Evolutionary conservation across 2,329 filamentous ascomycete genomes (phyloP).

Genomic region (Colletotrichum filicis): DNA sequence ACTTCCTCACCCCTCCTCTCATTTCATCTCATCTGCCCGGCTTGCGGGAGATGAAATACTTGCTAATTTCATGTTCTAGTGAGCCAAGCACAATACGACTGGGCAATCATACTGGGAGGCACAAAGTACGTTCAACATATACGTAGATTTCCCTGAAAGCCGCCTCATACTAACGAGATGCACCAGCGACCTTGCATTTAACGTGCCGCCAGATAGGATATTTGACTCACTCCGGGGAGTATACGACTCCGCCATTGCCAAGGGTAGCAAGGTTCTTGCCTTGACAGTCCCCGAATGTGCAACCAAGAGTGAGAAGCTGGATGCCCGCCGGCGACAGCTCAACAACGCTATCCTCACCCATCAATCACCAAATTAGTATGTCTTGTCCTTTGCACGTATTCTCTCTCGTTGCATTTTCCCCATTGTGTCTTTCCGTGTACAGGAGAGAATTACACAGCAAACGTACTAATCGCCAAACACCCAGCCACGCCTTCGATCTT

Average conservation of each 20-base stretch:
- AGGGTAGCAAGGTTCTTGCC: constrained; percentile 67
- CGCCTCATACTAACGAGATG: not conserved
- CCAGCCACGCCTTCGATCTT: constrained; percentile 68
- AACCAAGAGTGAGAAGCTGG: constrained; percentile 41
- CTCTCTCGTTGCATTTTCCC: not conserved
- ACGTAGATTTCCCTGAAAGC: not conserved
- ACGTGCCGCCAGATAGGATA: constrained; percentile 52
- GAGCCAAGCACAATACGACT: constrained; percentile 57
- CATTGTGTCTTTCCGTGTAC: not conserved
- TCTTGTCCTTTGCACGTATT: constrained; percentile 22
- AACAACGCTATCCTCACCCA: constrained; percentile 65
- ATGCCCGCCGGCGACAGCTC: constrained; percentile 53
- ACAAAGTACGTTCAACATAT: constrained; percentile 63
- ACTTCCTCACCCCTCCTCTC: not conserved
- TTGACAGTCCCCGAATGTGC: constrained; percentile 70
- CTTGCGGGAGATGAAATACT: not conserved
- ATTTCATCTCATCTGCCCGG: not conserved
- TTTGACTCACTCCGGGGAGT: constrained; percentile 58
- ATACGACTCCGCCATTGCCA: constrained; percentile 62
- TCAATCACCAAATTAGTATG: constrained; percentile 63
- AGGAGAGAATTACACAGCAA: too few relatives aligned
- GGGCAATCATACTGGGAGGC: constrained; percentile 72
- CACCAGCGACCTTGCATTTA: constrained; percentile 61
- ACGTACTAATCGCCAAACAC: constrained; percentile 1
- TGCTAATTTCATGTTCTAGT: constrained; percentile 31